phyloP scores from a whole-genome alignment of 805 yeast species.

The Wickerhamiella parazyma region DNA sequence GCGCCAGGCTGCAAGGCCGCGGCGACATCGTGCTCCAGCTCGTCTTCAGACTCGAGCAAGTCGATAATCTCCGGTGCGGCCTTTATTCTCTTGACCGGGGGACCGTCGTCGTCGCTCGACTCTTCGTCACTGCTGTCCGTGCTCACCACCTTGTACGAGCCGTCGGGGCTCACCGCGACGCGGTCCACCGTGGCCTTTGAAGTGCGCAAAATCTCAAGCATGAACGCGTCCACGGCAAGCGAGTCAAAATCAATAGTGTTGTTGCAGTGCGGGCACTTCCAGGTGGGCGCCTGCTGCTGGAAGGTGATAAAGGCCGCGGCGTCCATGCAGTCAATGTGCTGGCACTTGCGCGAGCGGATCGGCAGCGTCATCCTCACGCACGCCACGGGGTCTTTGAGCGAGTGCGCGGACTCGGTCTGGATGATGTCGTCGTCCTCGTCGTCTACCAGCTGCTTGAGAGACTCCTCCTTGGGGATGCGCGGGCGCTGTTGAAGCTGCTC shows the following conservation, averaged over 20 bases:
- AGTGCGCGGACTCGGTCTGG: constrained; percentile 49
- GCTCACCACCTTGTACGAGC: constrained; percentile 46
- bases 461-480: constrained; percentile 33
- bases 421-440: constrained; percentile 55
- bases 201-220: constrained; percentile 42
- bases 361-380: constrained; percentile 60
- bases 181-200: constrained; percentile 47
- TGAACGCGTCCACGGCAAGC: constrained; percentile 62
- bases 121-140: constrained; percentile 12
- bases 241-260: constrained; percentile 38
- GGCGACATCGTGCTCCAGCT: neutral
- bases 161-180: constrained; percentile 57
- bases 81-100: neutral
- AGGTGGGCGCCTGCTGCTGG: constrained; percentile 67
- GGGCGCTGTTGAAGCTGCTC: constrained; percentile 33
- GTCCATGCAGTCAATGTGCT: constrained; percentile 83
- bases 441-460: constrained; percentile 14
- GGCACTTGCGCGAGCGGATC: constrained; percentile 52
- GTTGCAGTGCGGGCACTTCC: constrained; percentile 82
- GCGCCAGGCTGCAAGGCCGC: too few species aligned
- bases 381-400: constrained; percentile 70
- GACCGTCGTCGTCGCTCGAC: constrained; percentile 12
- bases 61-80: constrained; percentile 1
- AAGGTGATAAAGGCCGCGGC: constrained; percentile 56
- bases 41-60: constrained; percentile 1